Evolutionary conservation across 306 rosid genomes (phyloP), one percentile per base, ranked within the genome.

Genomic region (Begonia loranthoides): DNA sequence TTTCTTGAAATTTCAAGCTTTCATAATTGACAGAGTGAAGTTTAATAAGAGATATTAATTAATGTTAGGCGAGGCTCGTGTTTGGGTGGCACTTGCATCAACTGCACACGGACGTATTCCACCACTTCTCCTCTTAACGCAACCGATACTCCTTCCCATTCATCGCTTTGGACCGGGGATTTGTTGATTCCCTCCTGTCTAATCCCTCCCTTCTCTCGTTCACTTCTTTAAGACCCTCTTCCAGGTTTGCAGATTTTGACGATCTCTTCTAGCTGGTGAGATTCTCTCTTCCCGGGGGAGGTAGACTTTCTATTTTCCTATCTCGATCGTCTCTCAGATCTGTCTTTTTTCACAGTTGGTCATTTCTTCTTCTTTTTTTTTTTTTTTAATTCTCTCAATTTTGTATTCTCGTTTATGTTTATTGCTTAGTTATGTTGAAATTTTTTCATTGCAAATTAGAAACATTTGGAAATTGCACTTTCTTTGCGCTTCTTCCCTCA

Each of bases 241-340:
- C 39, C 58, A 53, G 71, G 59, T 68, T 67, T 60, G n/a, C 58
- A 11, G 28, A 36, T 16, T 68, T 62, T 41, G 10, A 60, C 49
- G 62, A 55, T 64, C 69, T 60, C 55, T 12, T 3, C 45, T 15
- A n/a, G 47, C 60, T 11, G 17, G 39, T 34, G 44, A 56, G 16
- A 21, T 16, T 51, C 34, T 51, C 49, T 17, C 49, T 12, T 41
- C 4, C 17, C n/a, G 55, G n/a, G 40, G 41, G 65, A 66, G 64
- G 45, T 50, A 41, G 21, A 16, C n/a, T 56, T 51, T 62, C 24
- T 21, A 46, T 10, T 49, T 16, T 47, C 53, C 61, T 50, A 41
- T 66, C 34, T 58, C 63, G 5, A 56, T 69, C 82, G 87, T 79
- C 48, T 79, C 72, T 10, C 17, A 48, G 17, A 15, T 49, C 55